Evolutionary conservation across 2,329 filamentous ascomycete genomes (phyloP).

Genomic region (Bipolaris sorokiniana): DNA sequence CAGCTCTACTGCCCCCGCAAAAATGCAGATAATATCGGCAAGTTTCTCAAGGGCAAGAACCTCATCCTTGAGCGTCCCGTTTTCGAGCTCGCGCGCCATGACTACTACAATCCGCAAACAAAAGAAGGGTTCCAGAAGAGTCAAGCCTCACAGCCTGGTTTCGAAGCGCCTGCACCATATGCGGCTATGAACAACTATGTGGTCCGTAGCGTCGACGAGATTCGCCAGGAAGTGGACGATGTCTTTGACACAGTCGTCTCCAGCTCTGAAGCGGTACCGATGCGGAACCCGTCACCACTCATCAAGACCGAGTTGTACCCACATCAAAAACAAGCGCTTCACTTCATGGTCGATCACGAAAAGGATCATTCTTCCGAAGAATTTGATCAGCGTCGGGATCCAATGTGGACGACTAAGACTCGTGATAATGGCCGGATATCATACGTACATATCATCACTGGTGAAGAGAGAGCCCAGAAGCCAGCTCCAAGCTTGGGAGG

Average conservation of each 20-base stretch:
- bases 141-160: constrained; percentile 24
- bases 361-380: constrained; percentile 65
- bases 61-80: constrained; percentile 70
- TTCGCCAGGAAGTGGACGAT: constrained; percentile 79
- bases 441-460: constrained; percentile 87
- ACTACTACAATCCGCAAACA: constrained; percentile 77
- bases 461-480: constrained; percentile 47
- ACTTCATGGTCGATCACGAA: constrained; percentile 84
- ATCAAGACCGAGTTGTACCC: constrained; percentile 71
- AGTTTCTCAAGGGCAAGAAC: constrained; percentile 68
- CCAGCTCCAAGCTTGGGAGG: constrained; percentile 51
- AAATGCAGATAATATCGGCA: constrained; percentile 69
- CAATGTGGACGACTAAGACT: constrained; percentile 75
- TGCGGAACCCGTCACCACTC: constrained; percentile 70
- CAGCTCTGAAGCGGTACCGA: constrained; percentile 72
- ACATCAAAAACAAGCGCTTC: constrained; percentile 89
- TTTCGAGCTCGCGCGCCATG: constrained; percentile 67
- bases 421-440: constrained; percentile 63
- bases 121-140: constrained; percentile 18
- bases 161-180: constrained; percentile 19
- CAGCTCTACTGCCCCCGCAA: constrained; percentile 80
- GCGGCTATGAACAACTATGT: constrained; percentile 22
- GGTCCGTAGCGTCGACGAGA: constrained; percentile 70
- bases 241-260: constrained; percentile 87
- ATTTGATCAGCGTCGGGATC: constrained; percentile 69